phyloP scores from a whole-genome alignment of 2,329 filamentous ascomycete genomes.

The Stemphylium lycopersici region DNA sequence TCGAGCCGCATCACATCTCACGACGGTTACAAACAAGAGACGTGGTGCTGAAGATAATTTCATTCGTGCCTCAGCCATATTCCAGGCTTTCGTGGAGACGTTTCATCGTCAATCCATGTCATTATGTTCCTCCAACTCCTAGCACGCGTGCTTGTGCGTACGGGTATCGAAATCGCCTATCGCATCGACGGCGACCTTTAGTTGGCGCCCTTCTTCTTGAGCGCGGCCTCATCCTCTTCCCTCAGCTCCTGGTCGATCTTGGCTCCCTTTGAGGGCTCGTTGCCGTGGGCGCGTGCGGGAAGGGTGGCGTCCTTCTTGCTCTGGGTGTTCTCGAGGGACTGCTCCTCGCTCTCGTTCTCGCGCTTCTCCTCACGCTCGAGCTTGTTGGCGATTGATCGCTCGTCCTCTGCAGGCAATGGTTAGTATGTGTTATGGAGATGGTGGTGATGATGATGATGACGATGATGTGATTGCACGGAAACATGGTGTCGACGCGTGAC shows the following conservation, averaged over 20 bases:
- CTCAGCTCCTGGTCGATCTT: slow-evolving; percentile 72
- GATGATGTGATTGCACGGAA: no score
- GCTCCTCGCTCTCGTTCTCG: slow-evolving; percentile 49
- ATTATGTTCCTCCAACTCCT: slow-evolving; percentile 17
- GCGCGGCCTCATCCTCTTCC: slow-evolving; percentile 69
- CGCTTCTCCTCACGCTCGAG: slow-evolving; percentile 67
- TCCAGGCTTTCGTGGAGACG: slow-evolving; percentile 8
- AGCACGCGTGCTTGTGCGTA: slow-evolving; percentile 4
- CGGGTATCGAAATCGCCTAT: slow-evolving; percentile 18
- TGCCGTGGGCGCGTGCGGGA: slow-evolving; percentile 69
- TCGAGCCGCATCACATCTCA: slow-evolving; percentile 3
- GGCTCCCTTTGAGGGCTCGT: slow-evolving; percentile 74
- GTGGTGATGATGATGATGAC: not conserved
- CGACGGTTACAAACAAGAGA: not conserved
- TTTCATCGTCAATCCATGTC: slow-evolving; percentile 15
- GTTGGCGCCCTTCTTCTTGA: slow-evolving; percentile 65
- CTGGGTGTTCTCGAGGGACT: slow-evolving; percentile 43
- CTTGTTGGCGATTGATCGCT: slow-evolving; percentile 74
- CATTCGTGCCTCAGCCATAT: slow-evolving; percentile 13
- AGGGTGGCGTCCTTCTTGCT: slow-evolving; percentile 66
- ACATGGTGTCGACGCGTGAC: not conserved
- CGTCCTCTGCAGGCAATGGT: slow-evolving; percentile 62
- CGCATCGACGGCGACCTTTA: slow-evolving; percentile 12
- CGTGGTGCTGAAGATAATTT: slow-evolving; percentile 4
- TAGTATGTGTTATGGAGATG: not conserved